These are phyloP conservation scores for Jamesozyma spencerorum DNA, from an alignment of 805 yeast species.

Conservation along the genomic window DNA sequence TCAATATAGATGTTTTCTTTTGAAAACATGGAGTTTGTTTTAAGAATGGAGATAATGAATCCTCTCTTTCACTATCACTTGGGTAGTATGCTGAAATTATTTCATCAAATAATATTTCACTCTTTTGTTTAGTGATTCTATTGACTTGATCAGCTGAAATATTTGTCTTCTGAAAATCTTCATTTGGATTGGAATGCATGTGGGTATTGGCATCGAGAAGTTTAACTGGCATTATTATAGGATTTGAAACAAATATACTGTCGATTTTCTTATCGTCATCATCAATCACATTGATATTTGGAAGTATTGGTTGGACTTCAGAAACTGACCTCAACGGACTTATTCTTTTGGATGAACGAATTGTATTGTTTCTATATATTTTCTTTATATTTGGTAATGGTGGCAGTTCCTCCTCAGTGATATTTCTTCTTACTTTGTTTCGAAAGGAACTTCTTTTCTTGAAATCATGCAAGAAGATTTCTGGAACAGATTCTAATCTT, in stretches of 20 bases:
- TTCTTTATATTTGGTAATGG: no score
- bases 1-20: conserved; percentile 5
- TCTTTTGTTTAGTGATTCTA: conserved; percentile 3
- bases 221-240: neutral
- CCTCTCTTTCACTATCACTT: neutral
- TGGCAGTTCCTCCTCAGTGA: neutral
- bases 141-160: neutral
- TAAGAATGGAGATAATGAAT: neutral
- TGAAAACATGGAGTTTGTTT: neutral
- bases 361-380: no score
- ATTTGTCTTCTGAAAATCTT: neutral
- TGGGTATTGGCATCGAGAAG: neutral
- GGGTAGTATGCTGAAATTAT: conserved; percentile 18
- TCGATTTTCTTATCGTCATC: neutral
- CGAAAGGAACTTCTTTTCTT: conserved; percentile 7
- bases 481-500: conserved; percentile 28
- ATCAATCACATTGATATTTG: neutral
- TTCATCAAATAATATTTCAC: conserved; percentile 23
- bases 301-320: neutral
- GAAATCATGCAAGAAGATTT: conserved; percentile 21
- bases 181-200: neutral
- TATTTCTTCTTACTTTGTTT: neutral
- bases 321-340: neutral
- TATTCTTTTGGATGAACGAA: no score
- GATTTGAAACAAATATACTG: neutral